phyloP scores from a whole-genome alignment of 192 early-diverging fungal genomes.

The Dispira simplex region DNA sequence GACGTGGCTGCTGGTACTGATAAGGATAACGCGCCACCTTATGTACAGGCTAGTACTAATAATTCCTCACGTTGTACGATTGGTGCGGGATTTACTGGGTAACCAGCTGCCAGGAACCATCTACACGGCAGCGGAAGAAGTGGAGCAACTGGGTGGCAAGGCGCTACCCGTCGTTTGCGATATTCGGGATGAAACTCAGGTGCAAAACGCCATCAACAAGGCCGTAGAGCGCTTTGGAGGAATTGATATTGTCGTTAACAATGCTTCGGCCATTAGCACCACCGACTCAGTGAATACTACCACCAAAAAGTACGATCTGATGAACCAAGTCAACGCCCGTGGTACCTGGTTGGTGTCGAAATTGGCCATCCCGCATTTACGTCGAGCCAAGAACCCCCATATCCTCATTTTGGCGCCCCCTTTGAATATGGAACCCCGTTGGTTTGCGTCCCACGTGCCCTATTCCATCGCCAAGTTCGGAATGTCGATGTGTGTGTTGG shows the following conservation, averaged over 20 bases:
- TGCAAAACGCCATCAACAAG: conserved; percentile 44
- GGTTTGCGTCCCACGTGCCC: conserved; percentile 49
- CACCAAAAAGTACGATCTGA: conserved; percentile 53
- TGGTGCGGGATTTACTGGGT: too few species aligned
- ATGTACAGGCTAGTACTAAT: too few species aligned
- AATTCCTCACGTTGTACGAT: too few species aligned
- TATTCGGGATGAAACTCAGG: conserved; percentile 64
- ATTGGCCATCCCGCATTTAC: conserved; percentile 42
- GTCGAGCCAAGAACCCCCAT: conserved; percentile 50
- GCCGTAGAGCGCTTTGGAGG: conserved; percentile 54
- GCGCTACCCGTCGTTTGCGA: conserved; percentile 69
- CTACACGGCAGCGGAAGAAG: conserved; percentile 55
- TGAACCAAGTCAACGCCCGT: conserved; percentile 62
- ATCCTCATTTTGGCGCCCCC: conserved; percentile 63
- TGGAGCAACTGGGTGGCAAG: conserved; percentile 54
- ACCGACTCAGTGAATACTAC: conserved; percentile 36
- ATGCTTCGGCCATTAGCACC: conserved; percentile 58
- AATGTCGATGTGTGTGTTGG: conserved; percentile 63
- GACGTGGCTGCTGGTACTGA: too few species aligned
- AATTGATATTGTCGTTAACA: conserved; percentile 74
- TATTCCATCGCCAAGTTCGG: conserved; percentile 56
- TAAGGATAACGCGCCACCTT: too few species aligned
- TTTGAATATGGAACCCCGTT: conserved; percentile 45
- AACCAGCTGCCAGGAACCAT: conserved; percentile 67
- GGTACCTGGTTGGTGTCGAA: conserved; percentile 70